These are phyloP conservation scores for Amanita inopinata DNA, from an alignment of 768 basidiomycete genomes.

Conservation along the genomic window DNA sequence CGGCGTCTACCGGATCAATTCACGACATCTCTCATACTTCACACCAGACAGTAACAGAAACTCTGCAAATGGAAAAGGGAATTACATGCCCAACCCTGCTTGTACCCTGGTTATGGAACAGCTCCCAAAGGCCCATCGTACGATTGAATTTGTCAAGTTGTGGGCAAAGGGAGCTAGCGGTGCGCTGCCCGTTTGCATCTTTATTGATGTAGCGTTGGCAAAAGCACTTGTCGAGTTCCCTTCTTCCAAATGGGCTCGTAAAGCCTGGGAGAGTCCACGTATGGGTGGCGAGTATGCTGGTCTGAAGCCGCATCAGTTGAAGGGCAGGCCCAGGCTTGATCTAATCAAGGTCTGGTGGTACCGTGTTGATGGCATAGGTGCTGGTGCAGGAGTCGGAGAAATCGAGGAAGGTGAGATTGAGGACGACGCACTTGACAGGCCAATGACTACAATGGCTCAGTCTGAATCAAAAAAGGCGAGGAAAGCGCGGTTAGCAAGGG, in stretches of 20 bases:
- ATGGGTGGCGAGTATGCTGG: slow-evolving; percentile 23
- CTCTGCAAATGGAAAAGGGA: background rate
- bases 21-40: background rate
- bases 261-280: slow-evolving; percentile 40
- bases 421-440: slow-evolving; percentile 23
- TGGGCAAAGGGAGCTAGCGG: slow-evolving; percentile 35
- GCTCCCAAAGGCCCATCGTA: slow-evolving; percentile 40
- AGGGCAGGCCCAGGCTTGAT: slow-evolving; percentile 35
- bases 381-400: slow-evolving; percentile 31
- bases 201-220: slow-evolving; percentile 29
- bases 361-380: slow-evolving; percentile 30
- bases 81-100: slow-evolving; percentile 35
- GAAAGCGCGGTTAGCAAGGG: slow-evolving; percentile 19
- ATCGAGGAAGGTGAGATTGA: slow-evolving; percentile 43
- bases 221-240: slow-evolving; percentile 46
- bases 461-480: slow-evolving; percentile 20
- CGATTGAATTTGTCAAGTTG: slow-evolving; percentile 26
- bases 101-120: slow-evolving; percentile 49
- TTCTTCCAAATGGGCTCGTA: slow-evolving; percentile 31
- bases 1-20: slow-evolving; percentile 29
- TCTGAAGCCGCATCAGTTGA: slow-evolving; percentile 26
- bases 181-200: slow-evolving; percentile 27
- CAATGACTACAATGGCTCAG: slow-evolving; percentile 18
- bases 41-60: background rate
- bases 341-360: slow-evolving; percentile 42